Evolutionary conservation across 2,329 filamentous ascomycete species (phyloP).

Genomic region (Diaporthe citrichinensis): DNA sequence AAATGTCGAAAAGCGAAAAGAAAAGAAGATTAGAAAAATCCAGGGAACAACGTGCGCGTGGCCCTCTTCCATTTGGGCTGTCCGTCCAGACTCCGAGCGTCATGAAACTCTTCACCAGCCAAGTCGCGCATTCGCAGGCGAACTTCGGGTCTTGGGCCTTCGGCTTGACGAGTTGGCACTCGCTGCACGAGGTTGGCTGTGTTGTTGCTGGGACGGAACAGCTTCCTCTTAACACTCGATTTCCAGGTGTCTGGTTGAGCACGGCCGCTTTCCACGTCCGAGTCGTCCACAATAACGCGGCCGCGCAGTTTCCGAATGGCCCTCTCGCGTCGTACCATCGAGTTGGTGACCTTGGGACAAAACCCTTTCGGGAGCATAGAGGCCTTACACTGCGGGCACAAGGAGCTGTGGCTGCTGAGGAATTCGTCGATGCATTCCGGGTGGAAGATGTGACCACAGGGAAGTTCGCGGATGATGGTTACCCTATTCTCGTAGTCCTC

Average conservation of each 20-base stretch:
- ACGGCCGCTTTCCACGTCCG: slow-evolving; percentile 45
- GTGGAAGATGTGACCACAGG: slow-evolving; percentile 95
- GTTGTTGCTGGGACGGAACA: slow-evolving; percentile 45
- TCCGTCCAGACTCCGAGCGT: slow-evolving; percentile 38
- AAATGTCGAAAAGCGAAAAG: not conserved
- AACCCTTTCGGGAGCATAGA: slow-evolving; percentile 80
- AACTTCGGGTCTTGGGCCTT: slow-evolving; percentile 32
- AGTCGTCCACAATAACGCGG: slow-evolving; percentile 61
- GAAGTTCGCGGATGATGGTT: slow-evolving; percentile 85
- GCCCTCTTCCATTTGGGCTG: slow-evolving; percentile 41
- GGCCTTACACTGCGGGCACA: slow-evolving; percentile 93
- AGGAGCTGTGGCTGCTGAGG: slow-evolving; percentile 81
- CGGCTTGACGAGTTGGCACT: slow-evolving; percentile 38
- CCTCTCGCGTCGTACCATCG: slow-evolving; percentile 87
- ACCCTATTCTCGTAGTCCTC: slow-evolving; percentile 80
- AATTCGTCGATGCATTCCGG: slow-evolving; percentile 92
- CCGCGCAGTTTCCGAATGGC: slow-evolving; percentile 74
- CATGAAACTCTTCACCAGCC: slow-evolving; percentile 45
- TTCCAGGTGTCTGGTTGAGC: slow-evolving; percentile 43
- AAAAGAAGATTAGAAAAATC: slow-evolving; percentile 28
- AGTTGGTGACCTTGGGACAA: slow-evolving; percentile 82
- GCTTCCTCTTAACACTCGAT: slow-evolving; percentile 42
- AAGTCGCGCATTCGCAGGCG: slow-evolving; percentile 50
- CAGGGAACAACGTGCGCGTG: slow-evolving; percentile 33
- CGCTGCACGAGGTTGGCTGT: slow-evolving; percentile 38